A percentile compares a stretch with the other conserved stretches of the same genome.
Evolutionary conservation across 1,139 yeast species (phyloP).

Genomic region (Dujonia santamariae): DNA sequence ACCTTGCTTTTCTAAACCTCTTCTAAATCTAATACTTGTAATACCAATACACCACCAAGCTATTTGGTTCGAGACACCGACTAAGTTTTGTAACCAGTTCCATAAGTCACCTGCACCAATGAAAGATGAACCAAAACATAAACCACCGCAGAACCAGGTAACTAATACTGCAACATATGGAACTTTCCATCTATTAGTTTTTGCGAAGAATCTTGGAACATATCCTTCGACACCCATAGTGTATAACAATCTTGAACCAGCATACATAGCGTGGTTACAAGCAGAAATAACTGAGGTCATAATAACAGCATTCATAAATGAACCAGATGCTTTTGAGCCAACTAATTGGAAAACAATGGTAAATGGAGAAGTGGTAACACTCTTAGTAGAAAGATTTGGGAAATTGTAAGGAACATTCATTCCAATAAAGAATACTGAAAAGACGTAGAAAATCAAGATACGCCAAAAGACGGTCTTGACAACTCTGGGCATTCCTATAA

Average conservation of each 20-base stretch:
- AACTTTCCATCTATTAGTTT: slow-evolving; percentile 31
- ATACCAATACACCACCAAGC: slow-evolving; percentile 44
- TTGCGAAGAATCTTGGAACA: slow-evolving; percentile 34
- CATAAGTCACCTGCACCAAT: slow-evolving; percentile 43
- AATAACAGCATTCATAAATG: slow-evolving; percentile 45
- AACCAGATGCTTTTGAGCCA: slow-evolving; percentile 43
- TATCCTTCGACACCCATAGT: slow-evolving; percentile 41
- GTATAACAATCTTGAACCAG: slow-evolving; percentile 42
- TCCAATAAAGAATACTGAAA: slow-evolving; percentile 44
- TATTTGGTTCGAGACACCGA: slow-evolving; percentile 42
- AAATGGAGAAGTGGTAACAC: slow-evolving; percentile 59
- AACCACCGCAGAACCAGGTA: slow-evolving; percentile 42
- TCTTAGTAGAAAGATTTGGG: slow-evolving; percentile 36
- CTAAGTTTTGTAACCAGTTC: slow-evolving; percentile 44
- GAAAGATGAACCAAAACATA: slow-evolving; percentile 43
- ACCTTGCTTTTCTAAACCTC: slow-evolving; percentile 35
- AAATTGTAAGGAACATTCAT: slow-evolving; percentile 43
- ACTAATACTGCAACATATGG: slow-evolving; percentile 41
- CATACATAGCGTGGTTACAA: slow-evolving; percentile 43
- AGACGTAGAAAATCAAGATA: slow-evolving; percentile 35
- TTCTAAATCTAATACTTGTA: slow-evolving; percentile 37
- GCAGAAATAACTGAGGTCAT: slow-evolving; percentile 45
- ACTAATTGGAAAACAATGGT: slow-evolving; percentile 59
- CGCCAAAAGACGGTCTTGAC: slow-evolving; percentile 58
- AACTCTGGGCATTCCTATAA: slow-evolving; percentile 54